phyloP scores from a whole-genome alignment of 805 yeast genomes.

The Saccharomycopsis selenospora region DNA sequence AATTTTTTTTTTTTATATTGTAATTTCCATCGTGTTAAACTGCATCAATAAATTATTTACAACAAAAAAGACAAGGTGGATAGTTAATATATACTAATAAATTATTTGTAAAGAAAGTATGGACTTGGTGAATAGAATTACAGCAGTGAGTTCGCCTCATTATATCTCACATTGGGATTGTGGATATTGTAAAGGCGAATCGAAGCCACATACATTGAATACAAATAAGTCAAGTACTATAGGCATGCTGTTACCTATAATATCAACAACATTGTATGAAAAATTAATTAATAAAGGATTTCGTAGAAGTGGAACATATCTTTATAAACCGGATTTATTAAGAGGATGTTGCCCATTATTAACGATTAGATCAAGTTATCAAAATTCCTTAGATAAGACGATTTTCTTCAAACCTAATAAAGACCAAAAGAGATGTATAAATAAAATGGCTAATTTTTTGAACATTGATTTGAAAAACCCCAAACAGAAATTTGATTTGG shows the following conservation, averaged over 20 bases:
- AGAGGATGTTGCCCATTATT: conserved; percentile 74
- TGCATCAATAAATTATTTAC: too few species aligned
- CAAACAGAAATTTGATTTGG: conserved; percentile 16
- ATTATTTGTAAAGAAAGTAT: too few species aligned
- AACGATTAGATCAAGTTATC: conserved; percentile 57
- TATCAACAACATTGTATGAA: conserved; percentile 44
- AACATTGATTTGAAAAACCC: conserved; percentile 20
- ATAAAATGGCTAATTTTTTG: conserved; percentile 46
- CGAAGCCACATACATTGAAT: conserved; percentile 1
- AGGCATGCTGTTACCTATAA: conserved; percentile 7
- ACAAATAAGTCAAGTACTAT: conserved; percentile 6
- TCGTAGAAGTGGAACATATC: conserved; percentile 67
- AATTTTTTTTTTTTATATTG: too few species aligned
- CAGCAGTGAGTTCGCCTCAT: neutral
- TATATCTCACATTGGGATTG: conserved; percentile 10
- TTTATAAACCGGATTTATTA: conserved; percentile 60
- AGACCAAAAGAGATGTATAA: conserved; percentile 59
- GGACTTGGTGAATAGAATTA: neutral
- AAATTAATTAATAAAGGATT: conserved; percentile 62
- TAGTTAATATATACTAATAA: too few species aligned
- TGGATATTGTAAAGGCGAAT: conserved; percentile 15
- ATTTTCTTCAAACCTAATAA: conserved; percentile 47
- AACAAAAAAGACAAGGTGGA: too few species aligned
- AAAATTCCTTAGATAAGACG: conserved; percentile 8
- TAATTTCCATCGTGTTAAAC: too few species aligned